Evolutionary conservation across 768 basidiomycete species (phyloP), one percentile per base, ranked within the genome.

Genomic region (Rhodocollybia butyracea): DNA sequence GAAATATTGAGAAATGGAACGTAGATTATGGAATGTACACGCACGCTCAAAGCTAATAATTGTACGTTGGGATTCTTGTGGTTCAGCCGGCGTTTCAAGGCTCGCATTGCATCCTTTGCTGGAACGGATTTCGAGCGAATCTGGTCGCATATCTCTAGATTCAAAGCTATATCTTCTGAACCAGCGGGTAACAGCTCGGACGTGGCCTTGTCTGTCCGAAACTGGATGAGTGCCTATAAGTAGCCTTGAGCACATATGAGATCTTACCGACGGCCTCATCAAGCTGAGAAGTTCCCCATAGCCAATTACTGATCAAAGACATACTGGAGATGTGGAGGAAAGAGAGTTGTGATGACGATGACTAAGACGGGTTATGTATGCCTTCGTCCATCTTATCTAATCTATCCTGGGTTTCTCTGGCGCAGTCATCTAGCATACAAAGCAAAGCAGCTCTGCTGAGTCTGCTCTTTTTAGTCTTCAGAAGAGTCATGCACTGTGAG

Each of bases 41-140:
- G 64, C 67, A 96, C 94, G 11, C 82, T 77, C 12, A 97, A 79
- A n/a, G 93, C 84, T 56, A 94, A 76, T 29, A 95, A 76, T 70
- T 94, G 93, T 7, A 96, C 94, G 62, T 98, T 96, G 0, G 94
- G 94, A 69, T 99, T 99, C 82, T 89, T 91, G 73, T 96, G 91
- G 64, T 88, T 86, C 47, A 98, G 75, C 47, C 95, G 82, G 24
- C 86, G 82, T 71, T 94, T 94, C 65, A 99, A 76, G 19, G 88
- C 84, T 56, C 88, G 88, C 86, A 94, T 90, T 3, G 96, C 89
- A 57, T 89, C 85, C 71, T 89, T 89, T 17, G 95, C 86, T 17
- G 83, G 81, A 0, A 88, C 87, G 39, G 89, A 83, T 76, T 96
- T 95, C 5, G 92, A 92, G 52, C 94, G 85, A 67, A 99, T 94